phyloP scores from a whole-genome alignment of 1,284 basidiomycete species.

The Cryptococcus neoformans region DNA sequence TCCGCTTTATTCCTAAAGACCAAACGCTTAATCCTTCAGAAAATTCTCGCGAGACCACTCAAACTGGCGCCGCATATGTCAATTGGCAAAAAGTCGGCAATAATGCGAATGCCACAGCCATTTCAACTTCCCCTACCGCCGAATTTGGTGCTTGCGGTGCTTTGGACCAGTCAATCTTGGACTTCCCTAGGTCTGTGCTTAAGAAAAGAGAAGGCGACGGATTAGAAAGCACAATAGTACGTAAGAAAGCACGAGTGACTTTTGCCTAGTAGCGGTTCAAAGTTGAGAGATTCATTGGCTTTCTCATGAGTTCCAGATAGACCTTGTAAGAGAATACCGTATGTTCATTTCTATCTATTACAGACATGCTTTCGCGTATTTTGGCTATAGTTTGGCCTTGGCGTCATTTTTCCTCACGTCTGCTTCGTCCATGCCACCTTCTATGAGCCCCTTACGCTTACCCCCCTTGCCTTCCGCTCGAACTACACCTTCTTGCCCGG shows the following conservation, averaged over 20 bases:
- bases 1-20: conserved; percentile 20
- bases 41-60: too few species aligned
- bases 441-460: conserved; percentile 22
- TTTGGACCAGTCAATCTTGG: too few species aligned
- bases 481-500: conserved; percentile 74
- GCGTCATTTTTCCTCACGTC: conserved; percentile 10
- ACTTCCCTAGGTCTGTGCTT: not conserved
- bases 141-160: too few species aligned
- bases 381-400: conserved; percentile 26
- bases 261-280: not conserved
- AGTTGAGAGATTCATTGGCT: conserved; percentile 12
- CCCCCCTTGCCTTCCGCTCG: conserved; percentile 37
- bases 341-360: not conserved
- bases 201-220: not conserved
- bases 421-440: conserved; percentile 26
- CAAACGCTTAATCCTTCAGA: not conserved
- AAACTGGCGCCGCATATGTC: too few species aligned
- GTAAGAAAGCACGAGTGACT: not conserved
- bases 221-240: not conserved
- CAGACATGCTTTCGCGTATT: not conserved
- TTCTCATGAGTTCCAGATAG: not conserved
- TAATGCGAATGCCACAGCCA: too few species aligned
- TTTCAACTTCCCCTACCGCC: too few species aligned
- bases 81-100: too few species aligned
- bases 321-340: not conserved